Evolutionary conservation across 805 yeast species (phyloP), one percentile per base, ranked within the genome.

Genomic region (Candida rishiriensis): DNA sequence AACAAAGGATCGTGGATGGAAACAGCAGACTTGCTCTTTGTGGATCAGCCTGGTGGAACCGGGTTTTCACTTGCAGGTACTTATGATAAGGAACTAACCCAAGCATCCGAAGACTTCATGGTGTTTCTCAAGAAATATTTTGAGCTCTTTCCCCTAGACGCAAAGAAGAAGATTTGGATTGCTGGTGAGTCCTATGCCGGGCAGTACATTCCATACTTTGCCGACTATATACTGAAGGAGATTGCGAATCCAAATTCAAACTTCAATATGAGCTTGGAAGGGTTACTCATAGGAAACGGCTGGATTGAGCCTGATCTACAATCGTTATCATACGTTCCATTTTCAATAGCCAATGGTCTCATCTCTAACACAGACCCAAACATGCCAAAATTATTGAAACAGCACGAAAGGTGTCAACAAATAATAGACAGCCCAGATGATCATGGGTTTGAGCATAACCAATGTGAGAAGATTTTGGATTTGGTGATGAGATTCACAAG

Each of bases 141-240:
- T 52, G 69, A 71, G 43, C 59, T 80, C 3, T 91, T 91, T 62
- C 96, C 97, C 0, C 81, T 85, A 39, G 88, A 86, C 52, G 49
- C 61, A 2, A 53, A 55, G 6, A 81, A 83, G 48, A 85, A 87
- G 28, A 68, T 93, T 2, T 79, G 81, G 51, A 64, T 93, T 30
- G 95, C 96, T 0, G 99, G 99, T 29, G 99, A 93, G 68, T 86
- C 96, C 52, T 93, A 85, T 66, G 98, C 98, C 1, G 99, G 99
- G 16, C 97, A 93, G 61, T 93, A 88, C 60, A 85, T 93, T 42
- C 98, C 99, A 0, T 87, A 85, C 62, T 78, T 90, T 47, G 95
- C 91, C 0, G 69, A 76, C 33, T 79, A 78, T 1, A 70, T 91
- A 5, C 53, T 79, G 39, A 66, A 71, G 2, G 66, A 75, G 33